Evolutionary conservation across 2,329 filamentous ascomycete genomes (phyloP), one percentile per base, ranked within the genome.

Genomic region (Alternaria arbusti): DNA sequence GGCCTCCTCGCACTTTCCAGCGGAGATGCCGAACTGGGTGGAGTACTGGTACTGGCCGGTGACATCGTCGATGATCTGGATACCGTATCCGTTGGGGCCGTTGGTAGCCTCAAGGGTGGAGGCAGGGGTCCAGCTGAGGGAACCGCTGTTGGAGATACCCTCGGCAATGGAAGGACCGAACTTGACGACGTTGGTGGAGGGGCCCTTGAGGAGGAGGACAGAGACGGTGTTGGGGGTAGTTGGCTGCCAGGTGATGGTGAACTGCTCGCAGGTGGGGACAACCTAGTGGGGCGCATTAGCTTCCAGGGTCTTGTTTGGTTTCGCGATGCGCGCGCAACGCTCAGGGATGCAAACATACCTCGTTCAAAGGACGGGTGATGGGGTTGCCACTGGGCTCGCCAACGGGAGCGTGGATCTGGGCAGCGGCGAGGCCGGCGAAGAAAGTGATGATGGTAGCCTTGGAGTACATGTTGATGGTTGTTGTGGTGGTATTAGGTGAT

Each of bases 11-110:
- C 71, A 79, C 57, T 76, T 63, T 49, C 75, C 68, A 74, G 85
- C 85, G 64, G 80, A 82, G 80, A 90, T 83, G 71, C 88, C 88
- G 81, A 89, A 89, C 78, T 89, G 87, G 62, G 86, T 86, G 46
- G 84, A 86, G 72, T 77, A 79, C 72, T 90, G 88, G 84, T 87
- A 90, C 74, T 85, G 79, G 75, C 87, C 86, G 66, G 82, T 86
- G 54, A 82, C 81, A 73, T 89, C 86, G 68, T 86, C 86, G 69
- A 90, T 86, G 71, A 90, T 79, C 76, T 89, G 83, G 74, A 90
- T 81, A 65, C 88, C 88, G 80, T 89, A 90, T 79, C 83, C 84
- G 70, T 82, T 83, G 66, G 74, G 75, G 65, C 86, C 84, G 28
- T 22, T n/a, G 22, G 65, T 65, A 20, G 70, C 74, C 71, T 83